A percentile compares a stretch with the other conserved stretches of the same genome.
Evolutionary conservation across 2,329 filamentous ascomycete genomes (phyloP).

Genomic region (Eutypella sp.): DNA sequence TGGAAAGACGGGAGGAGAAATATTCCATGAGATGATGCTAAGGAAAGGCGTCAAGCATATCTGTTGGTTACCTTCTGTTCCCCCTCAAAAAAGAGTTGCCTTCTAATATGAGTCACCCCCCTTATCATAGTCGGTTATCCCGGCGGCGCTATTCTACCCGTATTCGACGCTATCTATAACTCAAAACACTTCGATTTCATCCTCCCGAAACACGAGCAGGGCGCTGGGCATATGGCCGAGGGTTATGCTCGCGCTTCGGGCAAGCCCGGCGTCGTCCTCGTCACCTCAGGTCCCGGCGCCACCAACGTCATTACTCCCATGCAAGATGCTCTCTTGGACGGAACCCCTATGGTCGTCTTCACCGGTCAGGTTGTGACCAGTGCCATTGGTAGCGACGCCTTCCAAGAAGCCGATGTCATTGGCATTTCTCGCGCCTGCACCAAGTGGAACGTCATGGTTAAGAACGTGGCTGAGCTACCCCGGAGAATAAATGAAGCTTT

Average conservation of each 20-base stretch:
- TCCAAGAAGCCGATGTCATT: constrained; percentile 93
- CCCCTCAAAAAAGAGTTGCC: not conserved
- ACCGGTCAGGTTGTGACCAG: constrained; percentile 85
- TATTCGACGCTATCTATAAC: constrained; percentile 99
- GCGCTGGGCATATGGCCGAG: constrained; percentile 97
- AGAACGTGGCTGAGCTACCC: constrained; percentile 88
- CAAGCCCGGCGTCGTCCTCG: constrained; percentile 90
- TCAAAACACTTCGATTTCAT: constrained; percentile 96
- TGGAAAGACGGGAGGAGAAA: constrained; percentile 90
- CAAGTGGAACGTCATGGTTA: constrained; percentile 99
- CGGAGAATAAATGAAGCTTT: constrained; percentile 96
- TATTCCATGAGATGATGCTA: constrained; percentile 99
- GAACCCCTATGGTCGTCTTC: constrained; percentile 94
- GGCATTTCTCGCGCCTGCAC: constrained; percentile 93
- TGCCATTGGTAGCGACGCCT: constrained; percentile 90
- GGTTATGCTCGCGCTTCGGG: constrained; percentile 92
- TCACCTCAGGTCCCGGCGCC: constrained; percentile 92
- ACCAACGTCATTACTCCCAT: constrained; percentile 96
- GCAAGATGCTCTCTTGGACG: constrained; percentile 92
- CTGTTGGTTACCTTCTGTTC: constrained; percentile 57
- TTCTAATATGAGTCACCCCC: constrained; percentile 17
- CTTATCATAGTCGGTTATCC: constrained; percentile 69
- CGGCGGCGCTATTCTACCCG: constrained; percentile 91
- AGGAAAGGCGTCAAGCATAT: constrained; percentile 88
- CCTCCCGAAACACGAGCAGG: constrained; percentile 93